A percentile compares a stretch with the other conserved stretches of the same genome.
Evolutionary conservation across 106 monocot species (phyloP).

Genomic region (Acorus calamus): DNA sequence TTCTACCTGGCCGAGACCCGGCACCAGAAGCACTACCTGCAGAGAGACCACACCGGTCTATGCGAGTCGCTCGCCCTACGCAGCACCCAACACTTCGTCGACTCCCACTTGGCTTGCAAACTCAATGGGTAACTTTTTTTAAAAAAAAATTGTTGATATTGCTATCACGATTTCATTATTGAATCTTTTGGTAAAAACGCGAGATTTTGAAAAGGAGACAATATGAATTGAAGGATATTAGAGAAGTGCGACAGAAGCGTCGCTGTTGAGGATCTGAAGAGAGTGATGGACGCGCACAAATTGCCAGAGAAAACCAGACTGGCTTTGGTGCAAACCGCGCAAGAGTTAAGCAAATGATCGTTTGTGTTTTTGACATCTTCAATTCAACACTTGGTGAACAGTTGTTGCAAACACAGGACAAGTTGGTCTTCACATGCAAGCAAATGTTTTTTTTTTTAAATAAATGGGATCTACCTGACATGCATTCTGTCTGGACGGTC

Average conservation of each 20-base stretch:
- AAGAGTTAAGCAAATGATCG: not conserved
- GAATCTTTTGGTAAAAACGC: not conserved
- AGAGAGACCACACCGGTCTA: constrained; percentile 13
- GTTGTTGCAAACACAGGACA: no score
- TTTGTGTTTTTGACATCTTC: no score
- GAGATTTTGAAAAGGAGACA: not conserved
- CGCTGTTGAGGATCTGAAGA: constrained; percentile 4
- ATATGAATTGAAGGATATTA: constrained; percentile 10
- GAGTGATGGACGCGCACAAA: constrained; percentile 4
- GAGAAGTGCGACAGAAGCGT: constrained; percentile 1
- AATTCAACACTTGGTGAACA: no score
- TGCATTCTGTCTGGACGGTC: no score
- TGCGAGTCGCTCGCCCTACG: constrained; percentile 30
- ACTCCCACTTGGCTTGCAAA: constrained; percentile 41
- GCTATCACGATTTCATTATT: not conserved
- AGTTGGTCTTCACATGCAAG: no score
- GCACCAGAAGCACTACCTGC: constrained; percentile 40
- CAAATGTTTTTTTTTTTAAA: no score
- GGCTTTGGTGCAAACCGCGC: constrained; percentile 5
- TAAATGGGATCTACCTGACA: no score
- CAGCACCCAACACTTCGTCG: constrained; percentile 32
- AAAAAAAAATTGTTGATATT: no score
- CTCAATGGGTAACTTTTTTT: constrained; percentile 29
- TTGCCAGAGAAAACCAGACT: constrained; percentile 15
- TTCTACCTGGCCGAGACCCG: constrained; percentile 31